Conservation (phyloP, 2,329 filamentous ascomycete species). For the Aureobasidium mangrovei region DNA sequence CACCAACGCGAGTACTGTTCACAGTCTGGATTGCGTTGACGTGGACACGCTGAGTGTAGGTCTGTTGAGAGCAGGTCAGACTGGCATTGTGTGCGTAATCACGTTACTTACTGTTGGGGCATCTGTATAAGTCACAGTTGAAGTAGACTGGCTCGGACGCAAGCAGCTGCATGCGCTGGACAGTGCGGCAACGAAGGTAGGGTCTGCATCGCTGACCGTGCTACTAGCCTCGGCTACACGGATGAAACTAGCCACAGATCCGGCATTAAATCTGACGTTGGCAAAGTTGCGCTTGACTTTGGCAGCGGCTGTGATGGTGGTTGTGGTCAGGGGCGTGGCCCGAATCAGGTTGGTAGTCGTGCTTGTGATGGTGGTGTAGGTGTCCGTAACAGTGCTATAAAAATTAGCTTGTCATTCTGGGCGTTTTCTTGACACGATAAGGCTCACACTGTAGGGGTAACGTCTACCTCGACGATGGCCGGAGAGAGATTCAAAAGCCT, state of each 20-base stretch:
- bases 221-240: conserved; percentile 16
- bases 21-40: conserved; percentile 17
- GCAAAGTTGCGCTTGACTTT: conserved; percentile 14
- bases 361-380: conserved; percentile 18
- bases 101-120: conserved; percentile 16
- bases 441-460: conserved; percentile 25
- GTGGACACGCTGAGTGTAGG: conserved; percentile 15
- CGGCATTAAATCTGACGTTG: conserved; percentile 17
- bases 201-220: conserved; percentile 13
- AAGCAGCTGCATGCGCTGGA: conserved; percentile 28
- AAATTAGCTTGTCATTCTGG: background rate
- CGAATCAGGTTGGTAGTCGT: conserved; percentile 17
- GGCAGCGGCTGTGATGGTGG: conserved; percentile 18
- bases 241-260: conserved; percentile 18
- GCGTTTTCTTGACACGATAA: conserved; percentile 8
- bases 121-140: conserved; percentile 24
- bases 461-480: conserved; percentile 19
- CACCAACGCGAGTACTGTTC: conserved; percentile 17
- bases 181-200: conserved; percentile 15
- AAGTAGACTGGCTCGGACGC: conserved; percentile 19
- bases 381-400: conserved; percentile 15
- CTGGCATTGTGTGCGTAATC: background rate
- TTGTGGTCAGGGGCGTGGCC: conserved; percentile 20
- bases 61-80: conserved; percentile 10
- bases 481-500: conserved; percentile 8